phyloP scores from a whole-genome alignment of 192 early-diverging fungal species.

The Coemansia sp. region DNA sequence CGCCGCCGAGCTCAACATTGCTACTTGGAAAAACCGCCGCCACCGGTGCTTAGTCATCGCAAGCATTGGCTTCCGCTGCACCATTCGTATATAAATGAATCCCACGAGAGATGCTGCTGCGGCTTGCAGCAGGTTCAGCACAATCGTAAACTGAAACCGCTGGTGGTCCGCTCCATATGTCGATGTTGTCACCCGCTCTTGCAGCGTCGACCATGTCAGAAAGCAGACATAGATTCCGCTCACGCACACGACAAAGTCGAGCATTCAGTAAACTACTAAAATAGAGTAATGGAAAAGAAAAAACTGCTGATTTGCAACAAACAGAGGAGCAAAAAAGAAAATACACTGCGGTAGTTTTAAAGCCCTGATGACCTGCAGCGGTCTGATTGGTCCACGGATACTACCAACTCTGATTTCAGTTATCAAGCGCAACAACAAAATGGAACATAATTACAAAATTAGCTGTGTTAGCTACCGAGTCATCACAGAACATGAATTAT shows the following conservation, averaged over 20 bases:
- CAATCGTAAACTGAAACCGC: conserved; percentile 86
- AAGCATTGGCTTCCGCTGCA: conserved; percentile 50
- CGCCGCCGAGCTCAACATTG: conserved; percentile 70
- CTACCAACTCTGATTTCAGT: background rate
- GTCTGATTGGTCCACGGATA: conserved; percentile 1
- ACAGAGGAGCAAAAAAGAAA: background rate
- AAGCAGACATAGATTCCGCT: conserved; percentile 93
- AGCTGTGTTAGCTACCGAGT: no score
- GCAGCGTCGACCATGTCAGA: conserved; percentile 92
- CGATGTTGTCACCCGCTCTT: conserved; percentile 87
- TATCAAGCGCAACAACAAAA: background rate
- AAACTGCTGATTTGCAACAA: background rate
- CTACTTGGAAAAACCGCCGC: conserved; percentile 72
- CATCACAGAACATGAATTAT: no score
- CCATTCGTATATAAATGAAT: conserved; percentile 67
- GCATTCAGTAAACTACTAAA: conserved; percentile 25
- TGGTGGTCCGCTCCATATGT: conserved; percentile 68
- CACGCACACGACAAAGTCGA: conserved; percentile 68
- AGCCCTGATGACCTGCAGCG: background rate
- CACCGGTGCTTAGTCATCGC: conserved; percentile 49
- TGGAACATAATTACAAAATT: no score
- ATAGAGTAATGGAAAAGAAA: background rate
- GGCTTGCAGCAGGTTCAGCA: conserved; percentile 87
- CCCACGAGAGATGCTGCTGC: conserved; percentile 75
- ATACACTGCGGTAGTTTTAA: background rate